Percentiles rank a stretch among this genome's conserved stretches.
Evolutionary conservation across 2,329 filamentous ascomycete genomes (phyloP).

Genomic region (Bipolaris gigantea): DNA sequence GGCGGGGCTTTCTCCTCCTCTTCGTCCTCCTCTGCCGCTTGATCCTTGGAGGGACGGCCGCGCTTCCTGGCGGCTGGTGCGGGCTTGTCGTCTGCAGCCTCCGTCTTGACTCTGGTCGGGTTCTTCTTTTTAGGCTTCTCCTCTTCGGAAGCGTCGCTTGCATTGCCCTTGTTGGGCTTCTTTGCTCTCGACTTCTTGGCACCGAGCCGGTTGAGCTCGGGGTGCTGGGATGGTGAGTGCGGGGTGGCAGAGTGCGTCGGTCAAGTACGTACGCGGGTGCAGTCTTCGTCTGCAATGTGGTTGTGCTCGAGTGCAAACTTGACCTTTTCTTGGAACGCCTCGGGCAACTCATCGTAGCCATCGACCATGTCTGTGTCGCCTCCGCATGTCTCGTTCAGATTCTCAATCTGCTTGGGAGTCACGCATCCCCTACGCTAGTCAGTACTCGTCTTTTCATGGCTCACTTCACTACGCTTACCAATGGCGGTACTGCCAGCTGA

Average conservation of each 20-base stretch:
- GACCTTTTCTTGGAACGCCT: slow-evolving; percentile 73
- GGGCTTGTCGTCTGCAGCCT: slow-evolving; percentile 35
- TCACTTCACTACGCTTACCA: slow-evolving; percentile 62
- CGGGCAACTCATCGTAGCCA: slow-evolving; percentile 75
- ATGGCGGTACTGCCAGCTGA: slow-evolving; percentile 78
- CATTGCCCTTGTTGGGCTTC: slow-evolving; percentile 33
- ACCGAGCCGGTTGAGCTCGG: slow-evolving; percentile 71
- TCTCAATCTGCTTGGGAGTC: slow-evolving; percentile 71
- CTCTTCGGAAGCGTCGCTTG: slow-evolving; percentile 23
- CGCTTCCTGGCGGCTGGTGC: slow-evolving; percentile 39
- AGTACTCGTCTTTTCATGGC: slow-evolving; percentile 1
- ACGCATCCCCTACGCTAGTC: slow-evolving; percentile 73
- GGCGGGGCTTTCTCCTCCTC: slow-evolving; percentile 28
- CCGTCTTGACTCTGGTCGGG: slow-evolving; percentile 34
- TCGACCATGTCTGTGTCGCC: slow-evolving; percentile 70
- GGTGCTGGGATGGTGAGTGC: slow-evolving; percentile 59
- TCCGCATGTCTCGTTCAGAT: slow-evolving; percentile 62
- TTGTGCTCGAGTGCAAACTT: slow-evolving; percentile 71
- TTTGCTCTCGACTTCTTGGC: slow-evolving; percentile 50
- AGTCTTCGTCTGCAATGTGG: slow-evolving; percentile 82
- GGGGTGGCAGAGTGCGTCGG: background rate
- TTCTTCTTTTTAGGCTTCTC: slow-evolving; percentile 50
- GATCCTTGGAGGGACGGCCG: slow-evolving; percentile 18
- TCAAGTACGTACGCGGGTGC: slow-evolving; percentile 72
- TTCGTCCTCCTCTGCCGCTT: slow-evolving; percentile 24